Conservation (phyloP, 148 eudicot genomes). For the Amaranthus hypochondriacus region DNA sequence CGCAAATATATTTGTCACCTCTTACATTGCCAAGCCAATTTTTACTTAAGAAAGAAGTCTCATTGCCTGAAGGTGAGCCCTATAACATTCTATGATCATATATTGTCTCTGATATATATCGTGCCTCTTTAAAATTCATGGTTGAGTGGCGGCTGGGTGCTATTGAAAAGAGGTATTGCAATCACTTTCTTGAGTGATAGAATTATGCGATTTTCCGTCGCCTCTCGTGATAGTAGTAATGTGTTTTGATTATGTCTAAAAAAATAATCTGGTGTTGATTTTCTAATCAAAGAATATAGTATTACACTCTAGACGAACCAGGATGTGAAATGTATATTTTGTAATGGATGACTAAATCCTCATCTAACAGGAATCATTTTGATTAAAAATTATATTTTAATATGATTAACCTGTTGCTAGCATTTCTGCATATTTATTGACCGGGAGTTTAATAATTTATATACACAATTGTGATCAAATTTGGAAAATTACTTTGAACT, state of each 20-base stretch:
- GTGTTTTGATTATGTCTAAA: background rate
- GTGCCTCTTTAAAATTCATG: background rate
- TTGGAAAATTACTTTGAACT: background rate
- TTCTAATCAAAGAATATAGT: background rate
- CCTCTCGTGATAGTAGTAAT: background rate
- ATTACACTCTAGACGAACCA: background rate
- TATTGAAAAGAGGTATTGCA: background rate
- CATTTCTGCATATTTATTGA: background rate
- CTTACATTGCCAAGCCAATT: constrained; percentile 32
- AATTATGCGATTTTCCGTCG: background rate
- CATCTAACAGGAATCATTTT: background rate
- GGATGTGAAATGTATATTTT: background rate
- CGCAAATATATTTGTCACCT: constrained; percentile 41
- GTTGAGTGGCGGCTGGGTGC: background rate
- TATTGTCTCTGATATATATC: background rate
- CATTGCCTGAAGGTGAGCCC: constrained; percentile 28
- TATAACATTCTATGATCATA: background rate
- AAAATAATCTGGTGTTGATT: background rate
- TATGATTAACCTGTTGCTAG: background rate
- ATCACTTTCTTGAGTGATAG: background rate
- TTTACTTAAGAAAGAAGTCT: constrained; percentile 24
- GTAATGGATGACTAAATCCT: background rate
- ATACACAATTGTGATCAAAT: background rate
- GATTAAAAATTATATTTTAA: background rate
- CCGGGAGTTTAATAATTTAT: background rate